Evolutionary conservation across 805 yeast species (phyloP), one percentile per base, ranked within the genome.

Genomic region (Barnettozyma salicaria): DNA sequence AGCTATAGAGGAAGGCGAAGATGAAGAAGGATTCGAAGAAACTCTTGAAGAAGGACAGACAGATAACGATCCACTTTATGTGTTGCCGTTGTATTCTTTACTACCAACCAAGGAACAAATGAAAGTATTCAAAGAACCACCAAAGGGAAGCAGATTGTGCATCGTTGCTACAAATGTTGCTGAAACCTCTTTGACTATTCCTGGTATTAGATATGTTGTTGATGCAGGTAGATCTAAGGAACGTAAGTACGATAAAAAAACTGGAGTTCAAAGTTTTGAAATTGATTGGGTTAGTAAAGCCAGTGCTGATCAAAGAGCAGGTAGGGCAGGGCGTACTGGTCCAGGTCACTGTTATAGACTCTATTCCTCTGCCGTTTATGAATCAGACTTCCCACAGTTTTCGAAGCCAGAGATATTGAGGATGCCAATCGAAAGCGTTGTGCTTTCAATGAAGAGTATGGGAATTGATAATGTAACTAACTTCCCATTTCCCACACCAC

Each of bases 281-380:
- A 71, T 92, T 34, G 82, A 76, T 38, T 92, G 97, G 97, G 69
- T 89, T 4, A 82, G 95, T 32, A 88, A 92, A 52, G 99, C 99
- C 2, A 82, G 95, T 41, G 90, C 97, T 0, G 92, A 78, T 48
- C 99, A 92, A 66, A 74, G 99, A 64, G 65, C 94, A 14, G 97
- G 97, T 55, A 79, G 97, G 68, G 97, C 97, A 34, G 97, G 97
- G 56, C 80, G 97, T 71, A 89, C 96, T 1, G 98, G 97, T 0
- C 97, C 98, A 0, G 99, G 99, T 41, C 97, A 92, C 54, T 86
- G 96, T 58, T 92, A 92, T 58, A 67, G 98, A 42, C 60, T 92
- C 11, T 92, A 70, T 52, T 90, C 97, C 0, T 89, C 97, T 12
- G 98, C 98, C 2, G 83, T 94, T 7, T 92, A 68, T 58, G 97